A percentile compares a stretch with the other conserved stretches of the same genome.
Evolutionary conservation across 768 basidiomycete genomes (phyloP).

Genomic region (Clitopilus hobsonii): DNA sequence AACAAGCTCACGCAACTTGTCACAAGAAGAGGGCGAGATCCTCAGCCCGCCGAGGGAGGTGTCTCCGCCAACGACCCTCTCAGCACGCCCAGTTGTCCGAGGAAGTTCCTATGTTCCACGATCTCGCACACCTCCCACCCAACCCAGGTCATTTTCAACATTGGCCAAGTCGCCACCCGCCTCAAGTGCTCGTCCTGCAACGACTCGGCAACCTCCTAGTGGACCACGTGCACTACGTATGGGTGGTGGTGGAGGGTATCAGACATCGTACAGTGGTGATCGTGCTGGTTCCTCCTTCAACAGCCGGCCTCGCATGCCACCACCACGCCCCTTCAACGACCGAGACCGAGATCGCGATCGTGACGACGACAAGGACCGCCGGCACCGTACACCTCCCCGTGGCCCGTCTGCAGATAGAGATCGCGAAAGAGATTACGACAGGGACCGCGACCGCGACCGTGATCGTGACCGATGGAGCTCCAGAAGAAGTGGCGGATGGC

Average conservation of each 20-base stretch:
- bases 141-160: background rate
- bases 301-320: background rate
- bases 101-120: background rate
- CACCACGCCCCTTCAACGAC: background rate
- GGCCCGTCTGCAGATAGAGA: background rate
- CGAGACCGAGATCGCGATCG: too few species aligned
- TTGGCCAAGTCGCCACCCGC: background rate
- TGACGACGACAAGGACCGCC: background rate
- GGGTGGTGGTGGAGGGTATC: background rate
- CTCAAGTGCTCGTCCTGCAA: background rate
- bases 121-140: background rate
- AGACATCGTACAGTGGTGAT: background rate
- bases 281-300: background rate
- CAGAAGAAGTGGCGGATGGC: background rate
- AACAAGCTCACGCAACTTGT: background rate
- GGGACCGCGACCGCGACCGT: background rate
- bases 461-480: background rate
- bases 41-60: background rate
- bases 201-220: background rate
- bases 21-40: background rate
- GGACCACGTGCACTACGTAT: background rate
- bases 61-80: background rate
- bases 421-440: background rate
- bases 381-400: background rate
- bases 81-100: background rate